Evolutionary conservation across 2,329 filamentous ascomycete species (phyloP).

Genomic region (Teratosphaeria viscida): DNA sequence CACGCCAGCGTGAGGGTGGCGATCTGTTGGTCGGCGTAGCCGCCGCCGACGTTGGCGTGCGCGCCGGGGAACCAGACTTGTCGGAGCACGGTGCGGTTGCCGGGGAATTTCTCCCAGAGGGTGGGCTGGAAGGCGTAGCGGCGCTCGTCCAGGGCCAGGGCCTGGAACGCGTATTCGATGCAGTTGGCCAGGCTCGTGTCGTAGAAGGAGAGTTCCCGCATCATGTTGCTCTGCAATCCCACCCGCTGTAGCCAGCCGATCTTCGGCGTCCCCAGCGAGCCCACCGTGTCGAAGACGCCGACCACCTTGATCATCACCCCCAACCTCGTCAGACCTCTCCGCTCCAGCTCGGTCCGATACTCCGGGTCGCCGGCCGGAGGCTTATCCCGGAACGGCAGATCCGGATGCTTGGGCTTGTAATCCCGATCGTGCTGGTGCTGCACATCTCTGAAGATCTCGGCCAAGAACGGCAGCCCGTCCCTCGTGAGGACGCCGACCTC

Average conservation of each 20-base stretch:
- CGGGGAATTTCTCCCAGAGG: constrained; percentile 33
- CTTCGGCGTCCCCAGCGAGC: constrained; percentile 35
- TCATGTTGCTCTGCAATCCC: constrained; percentile 23
- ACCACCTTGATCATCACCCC: constrained; percentile 31
- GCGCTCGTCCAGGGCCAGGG: constrained; percentile 34
- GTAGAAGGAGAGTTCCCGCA: constrained; percentile 35
- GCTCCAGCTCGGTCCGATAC: constrained; percentile 32
- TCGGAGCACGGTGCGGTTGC: constrained; percentile 34
- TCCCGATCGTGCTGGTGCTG: constrained; percentile 33
- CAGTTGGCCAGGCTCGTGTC: constrained; percentile 35
- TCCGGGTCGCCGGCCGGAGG: constrained; percentile 32
- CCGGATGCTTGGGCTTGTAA: constrained; percentile 35
- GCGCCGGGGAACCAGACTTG: constrained; percentile 42
- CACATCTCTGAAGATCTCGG: constrained; percentile 38
- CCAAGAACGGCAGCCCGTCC: constrained; percentile 33
- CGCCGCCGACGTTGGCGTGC: constrained; percentile 38
- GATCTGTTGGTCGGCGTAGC: constrained; percentile 35
- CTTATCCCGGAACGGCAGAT: constrained; percentile 38
- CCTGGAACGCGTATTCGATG: constrained; percentile 36
- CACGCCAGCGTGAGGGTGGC: constrained; percentile 45
- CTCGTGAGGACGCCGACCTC: constrained; percentile 40
- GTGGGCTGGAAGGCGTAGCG: constrained; percentile 31
- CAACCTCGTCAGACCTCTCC: constrained; percentile 23
- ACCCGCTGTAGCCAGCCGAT: constrained; percentile 30
- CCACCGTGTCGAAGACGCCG: constrained; percentile 38